Evolutionary conservation across 2,329 filamentous ascomycete species (phyloP), one percentile per base, ranked within the genome.

Genomic region (Colletotrichum scovillei): DNA sequence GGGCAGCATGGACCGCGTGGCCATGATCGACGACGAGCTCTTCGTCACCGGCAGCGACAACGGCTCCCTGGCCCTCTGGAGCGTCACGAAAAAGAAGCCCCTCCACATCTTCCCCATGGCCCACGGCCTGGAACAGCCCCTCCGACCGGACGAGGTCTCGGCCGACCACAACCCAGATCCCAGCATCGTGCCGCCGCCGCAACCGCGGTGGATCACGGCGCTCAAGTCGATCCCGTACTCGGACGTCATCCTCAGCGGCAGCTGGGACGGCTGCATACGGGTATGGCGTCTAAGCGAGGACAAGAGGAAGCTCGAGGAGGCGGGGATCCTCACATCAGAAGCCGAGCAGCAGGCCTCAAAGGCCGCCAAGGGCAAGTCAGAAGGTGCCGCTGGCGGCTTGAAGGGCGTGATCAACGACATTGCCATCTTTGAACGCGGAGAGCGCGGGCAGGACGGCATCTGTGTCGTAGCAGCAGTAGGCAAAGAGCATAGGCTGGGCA

Each of bases 21-120:
- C 95, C 72, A 95, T 97, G 86, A 90, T 99, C 79, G 97, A 93
- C 83, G 95, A 93, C 79, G 92, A 92, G 80, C 93, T 92, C 26
- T 99, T 98, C 80, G 92, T 99, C 74, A 99, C 97, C 0, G 97
- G 96, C 26, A 94, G 94, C 72, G 96, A 99, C 84, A 98, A 97
- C 77, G 97, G 97, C 66, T 90, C 92, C 6, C 87, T 99, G 64
- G 92, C 92, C 1, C 89, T 98, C 14, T 98, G 96, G 96, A 95
- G 92, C 74, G 88, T 95, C 26, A 90, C 95, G 80, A 98, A 97
- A 86, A 99, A 99, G 89, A 98, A 98, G 83, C 93, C 97, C 0
- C 87, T 99, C 11, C 93, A 92, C 82, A 93, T 94, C 3, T 85
- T 97, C 57, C 89, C 92, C 2, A 87, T 94, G 35, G 95, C 96